Conservation (phyloP, 768 basidiomycete species). For the Melanogaster broomeanus region DNA sequence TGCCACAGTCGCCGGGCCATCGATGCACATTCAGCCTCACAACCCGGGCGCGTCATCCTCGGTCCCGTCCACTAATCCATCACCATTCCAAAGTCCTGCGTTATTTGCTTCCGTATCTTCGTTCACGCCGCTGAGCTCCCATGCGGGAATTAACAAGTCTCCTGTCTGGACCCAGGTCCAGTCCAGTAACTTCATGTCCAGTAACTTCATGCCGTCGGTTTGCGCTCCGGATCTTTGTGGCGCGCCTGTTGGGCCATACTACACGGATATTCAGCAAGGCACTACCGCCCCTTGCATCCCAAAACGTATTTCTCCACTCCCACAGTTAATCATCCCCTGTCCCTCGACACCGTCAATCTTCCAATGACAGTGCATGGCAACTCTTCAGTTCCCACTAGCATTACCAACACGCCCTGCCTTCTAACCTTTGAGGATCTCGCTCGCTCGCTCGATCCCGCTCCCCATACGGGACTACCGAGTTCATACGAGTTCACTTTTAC, state of each 20-base stretch:
- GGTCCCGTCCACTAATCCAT: background rate
- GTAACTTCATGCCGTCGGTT: background rate
- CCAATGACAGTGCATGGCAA: background rate
- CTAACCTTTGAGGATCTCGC: background rate
- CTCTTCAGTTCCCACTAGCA: background rate
- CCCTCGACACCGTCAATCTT: background rate
- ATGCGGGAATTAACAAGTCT: background rate
- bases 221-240: background rate
- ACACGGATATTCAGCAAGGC: background rate
- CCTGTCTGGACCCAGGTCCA: background rate
- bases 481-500: constrained; percentile 2
- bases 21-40: no score
- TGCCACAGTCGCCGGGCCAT: background rate
- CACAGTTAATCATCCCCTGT: background rate
- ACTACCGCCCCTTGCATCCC: background rate
- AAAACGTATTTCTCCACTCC: background rate
- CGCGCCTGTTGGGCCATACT: background rate
- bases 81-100: background rate
- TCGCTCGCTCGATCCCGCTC: background rate
- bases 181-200: background rate
- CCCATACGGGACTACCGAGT: background rate
- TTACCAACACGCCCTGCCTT: background rate
- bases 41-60: background rate
- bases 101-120: background rate
- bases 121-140: background rate